Base-by-base conservation (phyloP, 2,329 filamentous ascomycete species). In the Xylariaceae sp. region DNA sequence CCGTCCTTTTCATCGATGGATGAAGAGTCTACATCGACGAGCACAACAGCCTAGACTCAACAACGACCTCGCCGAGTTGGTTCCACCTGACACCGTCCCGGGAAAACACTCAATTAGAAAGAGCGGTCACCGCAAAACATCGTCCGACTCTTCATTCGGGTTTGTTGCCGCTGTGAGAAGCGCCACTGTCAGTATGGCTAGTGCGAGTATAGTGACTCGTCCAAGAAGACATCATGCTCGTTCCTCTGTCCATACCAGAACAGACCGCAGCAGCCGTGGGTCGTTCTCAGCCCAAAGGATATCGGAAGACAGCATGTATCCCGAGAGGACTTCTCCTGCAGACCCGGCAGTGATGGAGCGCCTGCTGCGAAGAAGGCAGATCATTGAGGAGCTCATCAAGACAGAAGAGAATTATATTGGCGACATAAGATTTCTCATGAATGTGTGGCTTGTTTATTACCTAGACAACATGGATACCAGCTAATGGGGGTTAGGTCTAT, bases 391-490 rank as follows among this genome's bases (percentile, higher is more conserved):
- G 69, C 74, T 97, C 44, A 82, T 96, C 53, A 80, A 73, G 49
- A 95, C 91, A 0, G 94, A 97, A 67, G 87, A 94, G 65, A 83
- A 86, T 61, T 97, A 97, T 65, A 85, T 97, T 59, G 82, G 85
- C 14, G 92, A 96, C 61, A 70, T 97, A 50, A 89, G 89, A 60
- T 90, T 94, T 57, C 74, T 97, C 51, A 86, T 87, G 65, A 90
- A 95, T 69, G 91, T 92, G 72, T 64, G 82, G 62, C n/a, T 12
- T 38, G 10, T 19, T 11, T 18, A n/a, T 7, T 27, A 27, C 6
- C 15, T 42, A 5, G 35, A 10, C 17, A 33, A 15, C 15, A 7
- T 39, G 7, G 15, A 44, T 31, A 31, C n/a, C 22, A 45, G 22
- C 51, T 55, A 32, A 66, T 55, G 66, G 11, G 1, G 2, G 12